These are phyloP conservation scores for Calocybe gambosa DNA, from an alignment of 1,284 basidiomycete species.

Conservation along the genomic window DNA sequence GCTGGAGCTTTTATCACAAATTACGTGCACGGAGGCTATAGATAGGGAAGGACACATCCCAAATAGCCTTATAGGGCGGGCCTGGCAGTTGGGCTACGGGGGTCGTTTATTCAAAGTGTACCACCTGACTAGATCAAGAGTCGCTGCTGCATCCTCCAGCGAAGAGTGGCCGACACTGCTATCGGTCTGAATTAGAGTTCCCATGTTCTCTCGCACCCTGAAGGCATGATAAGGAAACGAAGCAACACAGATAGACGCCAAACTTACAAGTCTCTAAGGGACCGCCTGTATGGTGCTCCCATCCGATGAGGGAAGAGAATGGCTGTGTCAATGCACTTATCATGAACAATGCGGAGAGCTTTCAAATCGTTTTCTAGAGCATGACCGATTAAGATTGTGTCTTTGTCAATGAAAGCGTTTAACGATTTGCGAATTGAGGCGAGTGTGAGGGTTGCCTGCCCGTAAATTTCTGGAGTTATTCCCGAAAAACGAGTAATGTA, in stretches of 20 bases:
- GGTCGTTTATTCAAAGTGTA: conserved; percentile 52
- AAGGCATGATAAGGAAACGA: background rate
- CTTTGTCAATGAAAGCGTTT: conserved; percentile 61
- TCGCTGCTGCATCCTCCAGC: conserved; percentile 77
- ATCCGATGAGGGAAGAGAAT: conserved; percentile 77
- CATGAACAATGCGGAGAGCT: conserved; percentile 80
- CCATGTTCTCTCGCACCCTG: conserved; percentile 74
- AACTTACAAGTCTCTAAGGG: conserved; percentile 73
- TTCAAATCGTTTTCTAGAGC: conserved; percentile 87
- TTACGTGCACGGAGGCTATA: background rate
- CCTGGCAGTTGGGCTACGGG: conserved; percentile 20
- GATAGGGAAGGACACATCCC: background rate
- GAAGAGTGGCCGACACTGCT: conserved; percentile 77
- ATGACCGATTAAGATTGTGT: conserved; percentile 83
- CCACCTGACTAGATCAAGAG: conserved; percentile 80
- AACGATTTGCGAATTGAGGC: conserved; percentile 60
- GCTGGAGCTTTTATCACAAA: background rate
- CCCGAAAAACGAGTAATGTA: conserved; percentile 90
- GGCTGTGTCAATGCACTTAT: conserved; percentile 77
- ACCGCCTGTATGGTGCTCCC: conserved; percentile 73
- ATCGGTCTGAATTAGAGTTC: conserved; percentile 69
- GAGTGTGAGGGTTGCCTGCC: conserved; percentile 60
- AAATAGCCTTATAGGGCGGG: background rate
- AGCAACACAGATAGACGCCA: conserved; percentile 1
- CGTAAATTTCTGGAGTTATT: conserved; percentile 57